Percentiles rank a stretch among this genome's conserved stretches.
Conservation (phyloP, 2,329 filamentous ascomycete species). For the Penicillium paneum region DNA sequence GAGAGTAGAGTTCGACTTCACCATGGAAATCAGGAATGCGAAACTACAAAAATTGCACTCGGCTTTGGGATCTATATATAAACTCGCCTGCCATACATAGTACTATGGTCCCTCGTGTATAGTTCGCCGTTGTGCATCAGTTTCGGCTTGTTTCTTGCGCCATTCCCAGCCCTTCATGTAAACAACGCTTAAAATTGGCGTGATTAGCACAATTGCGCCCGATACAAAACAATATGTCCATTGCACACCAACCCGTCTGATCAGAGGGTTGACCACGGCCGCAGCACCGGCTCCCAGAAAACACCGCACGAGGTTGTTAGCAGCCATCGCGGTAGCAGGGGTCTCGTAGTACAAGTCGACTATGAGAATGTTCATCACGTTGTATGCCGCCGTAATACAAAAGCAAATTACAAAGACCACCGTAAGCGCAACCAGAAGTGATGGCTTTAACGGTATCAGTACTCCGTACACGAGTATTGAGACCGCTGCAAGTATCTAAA, state of each 20-base stretch:
- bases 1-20: too few species aligned
- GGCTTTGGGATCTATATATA: not conserved
- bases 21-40: not conserved
- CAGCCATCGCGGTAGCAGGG: conserved; percentile 33
- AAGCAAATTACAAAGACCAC: conserved; percentile 37
- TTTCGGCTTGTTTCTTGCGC: conserved; percentile 10
- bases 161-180: conserved; percentile 21
- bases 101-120: not conserved
- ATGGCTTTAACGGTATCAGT: conserved; percentile 9
- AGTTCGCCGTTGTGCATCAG: not conserved
- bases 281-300: conserved; percentile 31
- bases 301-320: conserved; percentile 35
- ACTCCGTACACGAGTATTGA: conserved; percentile 13
- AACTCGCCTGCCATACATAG: too few species aligned
- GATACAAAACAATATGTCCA: conserved; percentile 20
- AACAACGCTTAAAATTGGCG: conserved; percentile 19
- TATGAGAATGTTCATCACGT: conserved; percentile 46
- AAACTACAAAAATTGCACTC: not conserved
- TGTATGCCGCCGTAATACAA: conserved; percentile 40
- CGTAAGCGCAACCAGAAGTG: conserved; percentile 27
- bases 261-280: conserved; percentile 24
- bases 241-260: conserved; percentile 13
- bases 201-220: conserved; percentile 4
- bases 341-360: conserved; percentile 41
- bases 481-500: conserved; percentile 13